Conservation (phyloP, 805 yeast genomes). For the Candida manassasensis region DNA sequence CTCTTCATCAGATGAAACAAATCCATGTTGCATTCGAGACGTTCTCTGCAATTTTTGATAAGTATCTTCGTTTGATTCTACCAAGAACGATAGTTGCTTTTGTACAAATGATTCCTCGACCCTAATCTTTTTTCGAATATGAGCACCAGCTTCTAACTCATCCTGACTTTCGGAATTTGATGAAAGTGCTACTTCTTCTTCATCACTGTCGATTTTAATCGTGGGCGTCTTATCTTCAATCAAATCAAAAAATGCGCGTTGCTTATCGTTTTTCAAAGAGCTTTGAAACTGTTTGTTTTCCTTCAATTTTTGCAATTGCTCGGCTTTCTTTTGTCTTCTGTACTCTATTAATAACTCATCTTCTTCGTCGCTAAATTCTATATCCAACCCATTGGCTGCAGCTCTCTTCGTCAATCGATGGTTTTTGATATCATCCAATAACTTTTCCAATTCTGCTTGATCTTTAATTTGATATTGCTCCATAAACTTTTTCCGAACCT, state of each 20-base stretch:
- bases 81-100: conserved; percentile 50
- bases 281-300: conserved; percentile 41
- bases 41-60: conserved; percentile 27
- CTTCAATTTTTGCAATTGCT: conserved; percentile 46
- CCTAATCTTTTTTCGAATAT: conserved; percentile 28
- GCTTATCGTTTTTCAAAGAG: conserved; percentile 48
- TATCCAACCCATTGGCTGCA: conserved; percentile 46
- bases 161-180: conserved; percentile 13
- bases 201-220: conserved; percentile 22
- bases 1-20: conserved; percentile 33
- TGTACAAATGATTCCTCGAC: conserved; percentile 55
- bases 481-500: conserved; percentile 52
- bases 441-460: conserved; percentile 57
- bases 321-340: conserved; percentile 37
- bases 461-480: conserved; percentile 61
- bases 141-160: conserved; percentile 16
- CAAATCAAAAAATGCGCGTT: conserved; percentile 64
- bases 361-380: conserved; percentile 73
- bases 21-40: conserved; percentile 31
- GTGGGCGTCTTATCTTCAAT: conserved; percentile 45
- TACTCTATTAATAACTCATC: conserved; percentile 53
- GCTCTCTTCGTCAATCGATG: conserved; percentile 64
- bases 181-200: conserved; percentile 21
- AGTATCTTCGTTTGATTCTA: conserved; percentile 28
- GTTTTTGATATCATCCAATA: conserved; percentile 65